Percentiles rank a stretch among this genome's conserved stretches.
Conservation (phyloP, 768 basidiomycete genomes). For the Lactarius deliciosus region DNA sequence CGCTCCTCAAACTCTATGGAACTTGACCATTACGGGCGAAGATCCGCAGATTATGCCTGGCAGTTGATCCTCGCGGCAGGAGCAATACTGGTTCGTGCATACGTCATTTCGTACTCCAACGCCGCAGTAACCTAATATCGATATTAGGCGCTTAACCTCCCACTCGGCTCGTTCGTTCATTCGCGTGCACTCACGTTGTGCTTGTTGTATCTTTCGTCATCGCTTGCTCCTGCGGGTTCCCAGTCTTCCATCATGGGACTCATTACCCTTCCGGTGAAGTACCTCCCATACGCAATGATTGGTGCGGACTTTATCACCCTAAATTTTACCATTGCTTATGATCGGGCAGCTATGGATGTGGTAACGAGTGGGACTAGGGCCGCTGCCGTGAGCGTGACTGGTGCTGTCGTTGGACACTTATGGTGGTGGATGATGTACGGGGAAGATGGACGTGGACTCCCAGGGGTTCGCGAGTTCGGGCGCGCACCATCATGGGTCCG, state of each 20-base stretch:
- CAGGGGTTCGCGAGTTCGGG: slow-evolving; percentile 49
- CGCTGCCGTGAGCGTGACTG: slow-evolving; percentile 59
- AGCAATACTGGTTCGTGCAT: slow-evolving; percentile 52
- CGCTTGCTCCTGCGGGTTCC: slow-evolving; percentile 61
- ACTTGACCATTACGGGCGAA: slow-evolving; percentile 51
- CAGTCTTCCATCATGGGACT: slow-evolving; percentile 80
- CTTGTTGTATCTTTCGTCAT: slow-evolving; percentile 66
- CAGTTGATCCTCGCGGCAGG: slow-evolving; percentile 58
- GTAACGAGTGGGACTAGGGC: slow-evolving; percentile 57
- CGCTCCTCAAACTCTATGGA: slow-evolving; percentile 68
- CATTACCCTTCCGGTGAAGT: slow-evolving; percentile 66
- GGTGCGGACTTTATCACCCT: slow-evolving; percentile 28
- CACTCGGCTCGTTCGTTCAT: slow-evolving; percentile 56
- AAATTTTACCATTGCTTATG: background rate
- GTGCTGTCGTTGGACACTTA: slow-evolving; percentile 72
- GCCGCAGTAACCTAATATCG: background rate
- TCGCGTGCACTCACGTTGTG: slow-evolving; percentile 64
- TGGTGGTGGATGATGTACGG: slow-evolving; percentile 76
- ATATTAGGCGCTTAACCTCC: slow-evolving; percentile 55
- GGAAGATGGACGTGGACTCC: slow-evolving; percentile 60
- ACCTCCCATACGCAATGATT: slow-evolving; percentile 74
- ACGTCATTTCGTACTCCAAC: slow-evolving; percentile 2
- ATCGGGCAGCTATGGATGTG: slow-evolving; percentile 51
- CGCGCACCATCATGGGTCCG: slow-evolving; percentile 25
- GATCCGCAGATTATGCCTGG: slow-evolving; percentile 77